Conservation (phyloP, 2,329 filamentous ascomycete species). For the Clonostachys sp. region DNA sequence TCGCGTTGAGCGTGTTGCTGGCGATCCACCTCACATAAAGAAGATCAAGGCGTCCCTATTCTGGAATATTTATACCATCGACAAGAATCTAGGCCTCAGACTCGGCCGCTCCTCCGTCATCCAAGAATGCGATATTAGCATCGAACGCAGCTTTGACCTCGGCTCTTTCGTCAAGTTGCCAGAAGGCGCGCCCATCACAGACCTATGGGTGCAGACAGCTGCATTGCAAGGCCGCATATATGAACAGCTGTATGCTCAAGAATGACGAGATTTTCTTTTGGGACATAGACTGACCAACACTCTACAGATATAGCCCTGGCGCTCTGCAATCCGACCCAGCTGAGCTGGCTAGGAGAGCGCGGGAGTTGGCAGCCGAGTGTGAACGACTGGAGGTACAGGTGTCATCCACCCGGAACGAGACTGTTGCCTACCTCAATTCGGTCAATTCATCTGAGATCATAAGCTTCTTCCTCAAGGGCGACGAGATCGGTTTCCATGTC, state of each 20-base stretch:
- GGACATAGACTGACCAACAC: constrained; percentile 3
- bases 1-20: constrained; percentile 27
- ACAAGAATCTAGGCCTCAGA: constrained; percentile 53
- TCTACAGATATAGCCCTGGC: constrained; percentile 42
- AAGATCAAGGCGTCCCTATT: constrained; percentile 37
- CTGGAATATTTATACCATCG: constrained; percentile 50
- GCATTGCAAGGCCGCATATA: constrained; percentile 56
- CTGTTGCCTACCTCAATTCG: constrained; percentile 27
- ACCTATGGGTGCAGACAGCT: constrained; percentile 50
- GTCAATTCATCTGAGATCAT: constrained; percentile 32
- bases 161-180: constrained; percentile 28
- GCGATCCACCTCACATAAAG: constrained; percentile 21
- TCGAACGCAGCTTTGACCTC: constrained; percentile 34
- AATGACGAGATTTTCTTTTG: background rate
- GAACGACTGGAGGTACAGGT: constrained; percentile 26
- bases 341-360: constrained; percentile 32
- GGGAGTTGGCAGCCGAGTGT: constrained; percentile 28
- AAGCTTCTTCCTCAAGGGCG: constrained; percentile 36
- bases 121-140: constrained; percentile 54
- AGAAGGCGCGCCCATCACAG: constrained; percentile 31
- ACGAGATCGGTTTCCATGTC: constrained; percentile 41
- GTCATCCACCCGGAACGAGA: constrained; percentile 24
- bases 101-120: constrained; percentile 54
- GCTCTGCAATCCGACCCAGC: constrained; percentile 33
- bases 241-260: constrained; percentile 32